These are phyloP conservation scores for Macadamia tetraphylla DNA, from an alignment of 164 flowering plant genomes.

Conservation along the genomic window DNA sequence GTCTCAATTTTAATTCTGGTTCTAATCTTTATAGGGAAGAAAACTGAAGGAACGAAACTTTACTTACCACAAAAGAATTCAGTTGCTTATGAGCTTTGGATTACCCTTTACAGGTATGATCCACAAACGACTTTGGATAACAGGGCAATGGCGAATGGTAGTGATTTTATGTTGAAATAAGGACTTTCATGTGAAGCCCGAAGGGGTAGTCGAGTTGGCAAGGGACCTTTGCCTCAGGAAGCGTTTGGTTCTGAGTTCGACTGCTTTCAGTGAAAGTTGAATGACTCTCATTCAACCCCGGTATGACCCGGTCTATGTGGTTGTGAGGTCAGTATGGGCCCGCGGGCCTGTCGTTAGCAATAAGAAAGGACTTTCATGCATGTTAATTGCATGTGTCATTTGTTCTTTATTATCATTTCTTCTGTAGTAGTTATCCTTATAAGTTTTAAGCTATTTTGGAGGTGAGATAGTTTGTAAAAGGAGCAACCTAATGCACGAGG, in stretches of 20 bases:
- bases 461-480: too few species aligned
- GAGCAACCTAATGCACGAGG: too few species aligned
- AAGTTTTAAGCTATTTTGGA: too few species aligned
- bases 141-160: slow-evolving; percentile 58
- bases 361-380: slow-evolving; percentile 63
- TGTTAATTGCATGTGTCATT: slow-evolving; percentile 57
- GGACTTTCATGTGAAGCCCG: slow-evolving; percentile 42
- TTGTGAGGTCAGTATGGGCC: too few species aligned
- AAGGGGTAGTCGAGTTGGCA: too few species aligned
- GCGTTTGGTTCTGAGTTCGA: too few species aligned
- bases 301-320: too few species aligned
- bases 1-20: neutral
- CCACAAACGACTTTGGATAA: neutral
- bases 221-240: too few species aligned
- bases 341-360: too few species aligned
- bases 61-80: slow-evolving; percentile 89
- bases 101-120: slow-evolving; percentile 72
- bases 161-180: slow-evolving; percentile 72
- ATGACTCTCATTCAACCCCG: too few species aligned
- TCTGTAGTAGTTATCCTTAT: neutral
- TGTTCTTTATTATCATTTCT: neutral
- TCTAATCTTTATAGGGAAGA: slow-evolving; percentile 43
- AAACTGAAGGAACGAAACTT: slow-evolving; percentile 37
- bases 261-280: too few species aligned
- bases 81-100: slow-evolving; percentile 76